These are phyloP conservation scores for Neoascochyta sp. DNA, from an alignment of 2,329 filamentous ascomycete species.

Conservation along the genomic window DNA sequence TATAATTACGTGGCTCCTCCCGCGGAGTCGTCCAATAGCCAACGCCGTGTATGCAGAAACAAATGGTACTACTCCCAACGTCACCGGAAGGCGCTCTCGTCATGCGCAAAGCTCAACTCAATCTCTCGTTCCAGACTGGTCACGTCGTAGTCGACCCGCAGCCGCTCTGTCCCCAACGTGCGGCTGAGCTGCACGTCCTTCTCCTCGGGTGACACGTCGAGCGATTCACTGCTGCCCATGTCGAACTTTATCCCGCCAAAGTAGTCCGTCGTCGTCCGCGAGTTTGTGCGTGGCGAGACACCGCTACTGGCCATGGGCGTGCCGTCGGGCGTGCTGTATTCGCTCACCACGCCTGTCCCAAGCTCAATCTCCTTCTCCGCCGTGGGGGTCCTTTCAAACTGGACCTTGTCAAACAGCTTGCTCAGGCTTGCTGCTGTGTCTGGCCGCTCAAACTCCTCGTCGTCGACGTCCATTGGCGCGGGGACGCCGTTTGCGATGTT, in stretches of 20 bases:
- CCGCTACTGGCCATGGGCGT: conserved; percentile 6
- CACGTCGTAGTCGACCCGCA: conserved; percentile 16
- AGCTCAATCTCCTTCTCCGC: conserved; percentile 38
- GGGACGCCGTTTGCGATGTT: conserved; percentile 45
- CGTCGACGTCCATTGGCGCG: conserved; percentile 43
- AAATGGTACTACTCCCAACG: no score
- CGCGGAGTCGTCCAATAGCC: no score
- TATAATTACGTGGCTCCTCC: no score
- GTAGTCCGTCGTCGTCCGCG: conserved; percentile 3
- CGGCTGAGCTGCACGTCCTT: conserved; percentile 25
- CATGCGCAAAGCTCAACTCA: conserved; percentile 22
- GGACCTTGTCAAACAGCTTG: conserved; percentile 44
- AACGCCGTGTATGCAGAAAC: no score
- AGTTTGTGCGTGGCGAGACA: conserved; percentile 2
- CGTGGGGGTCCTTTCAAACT: conserved; percentile 45
- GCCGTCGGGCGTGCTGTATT: conserved; percentile 12
- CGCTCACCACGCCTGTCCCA: conserved; percentile 10
- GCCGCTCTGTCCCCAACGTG: conserved; percentile 15
- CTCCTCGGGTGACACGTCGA: conserved; percentile 17
- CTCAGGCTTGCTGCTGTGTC: conserved; percentile 40
- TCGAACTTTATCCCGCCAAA: no score
- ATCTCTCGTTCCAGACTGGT: conserved; percentile 22
- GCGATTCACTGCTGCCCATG: background rate
- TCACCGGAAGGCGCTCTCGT: no score
- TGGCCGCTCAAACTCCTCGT: conserved; percentile 42